These are phyloP conservation scores for Ceriops tagal DNA, from an alignment of 345 rosid species.

Conservation along the genomic window DNA sequence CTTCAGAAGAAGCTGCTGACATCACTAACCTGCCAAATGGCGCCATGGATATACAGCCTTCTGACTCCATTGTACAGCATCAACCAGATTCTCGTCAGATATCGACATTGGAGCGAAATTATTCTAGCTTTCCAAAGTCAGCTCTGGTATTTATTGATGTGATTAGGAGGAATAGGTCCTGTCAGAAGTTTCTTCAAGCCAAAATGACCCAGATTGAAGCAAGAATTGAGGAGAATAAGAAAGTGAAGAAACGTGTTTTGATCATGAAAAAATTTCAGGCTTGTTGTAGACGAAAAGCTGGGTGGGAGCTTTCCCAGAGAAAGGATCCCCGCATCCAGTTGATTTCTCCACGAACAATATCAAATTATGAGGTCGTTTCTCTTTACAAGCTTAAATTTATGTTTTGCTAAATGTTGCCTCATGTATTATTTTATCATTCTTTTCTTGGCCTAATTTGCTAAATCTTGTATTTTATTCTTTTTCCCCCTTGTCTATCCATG, in stretches of 20 bases:
- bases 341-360: constrained; percentile 45
- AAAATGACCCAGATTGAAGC: constrained; percentile 70
- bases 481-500: no score
- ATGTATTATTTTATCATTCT: not conserved
- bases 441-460: not conserved
- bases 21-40: constrained; percentile 21
- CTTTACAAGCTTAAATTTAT: not conserved
- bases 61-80: constrained; percentile 24
- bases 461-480: not conserved
- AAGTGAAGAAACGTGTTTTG: constrained; percentile 64
- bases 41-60: constrained; percentile 28
- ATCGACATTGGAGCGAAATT: constrained; percentile 26
- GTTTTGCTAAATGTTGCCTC: not conserved
- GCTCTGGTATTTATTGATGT: constrained; percentile 68
- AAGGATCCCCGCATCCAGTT: constrained; percentile 75
- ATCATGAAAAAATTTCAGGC: constrained; percentile 67
- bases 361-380: constrained; percentile 31
- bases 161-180: constrained; percentile 74
- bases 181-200: constrained; percentile 63
- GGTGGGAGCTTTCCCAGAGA: constrained; percentile 56
- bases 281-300: constrained; percentile 62
- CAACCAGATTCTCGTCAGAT: constrained; percentile 29
- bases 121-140: constrained; percentile 62
- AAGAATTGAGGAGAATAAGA: constrained; percentile 77
- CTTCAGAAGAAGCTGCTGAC: constrained; percentile 28